Conservation (phyloP, 805 yeast species). For the Scheffersomyces amazonensis region DNA sequence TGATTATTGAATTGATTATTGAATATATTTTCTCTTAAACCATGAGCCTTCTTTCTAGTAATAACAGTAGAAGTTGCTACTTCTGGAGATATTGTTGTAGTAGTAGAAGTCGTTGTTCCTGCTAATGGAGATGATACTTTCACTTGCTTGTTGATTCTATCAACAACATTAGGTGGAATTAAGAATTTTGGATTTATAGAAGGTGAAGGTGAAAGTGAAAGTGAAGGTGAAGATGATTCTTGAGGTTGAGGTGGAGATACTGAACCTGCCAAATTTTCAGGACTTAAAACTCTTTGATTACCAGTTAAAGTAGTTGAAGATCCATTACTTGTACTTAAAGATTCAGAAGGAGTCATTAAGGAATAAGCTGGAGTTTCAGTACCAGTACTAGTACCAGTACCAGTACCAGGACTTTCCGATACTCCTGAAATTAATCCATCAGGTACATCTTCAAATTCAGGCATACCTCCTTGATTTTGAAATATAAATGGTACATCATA, state of each 20-base stretch:
- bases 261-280: not conserved
- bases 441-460: constrained; percentile 43
- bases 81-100: not conserved
- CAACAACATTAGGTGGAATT: not conserved
- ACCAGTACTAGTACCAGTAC: too few relatives aligned
- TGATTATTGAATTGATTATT: constrained; percentile 41
- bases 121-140: not conserved
- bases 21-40: constrained; percentile 9
- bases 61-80: not conserved
- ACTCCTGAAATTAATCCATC: constrained; percentile 31
- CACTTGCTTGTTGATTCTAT: not conserved
- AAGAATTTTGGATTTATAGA: too few relatives aligned
- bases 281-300: not conserved
- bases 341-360: not conserved
- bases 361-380: too few relatives aligned
- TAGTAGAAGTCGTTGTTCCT: not conserved
- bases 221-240: too few relatives aligned
- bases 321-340: constrained; percentile 2
- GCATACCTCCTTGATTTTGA: constrained; percentile 18
- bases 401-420: constrained; percentile 11
- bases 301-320: constrained; percentile 2
- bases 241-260: not conserved
- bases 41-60: constrained; percentile 1
- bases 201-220: too few relatives aligned
- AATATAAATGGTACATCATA: constrained; percentile 28